Evolutionary conservation across 2,329 filamentous ascomycete genomes (phyloP).

Genomic region (Penicillium rolfsii): DNA sequence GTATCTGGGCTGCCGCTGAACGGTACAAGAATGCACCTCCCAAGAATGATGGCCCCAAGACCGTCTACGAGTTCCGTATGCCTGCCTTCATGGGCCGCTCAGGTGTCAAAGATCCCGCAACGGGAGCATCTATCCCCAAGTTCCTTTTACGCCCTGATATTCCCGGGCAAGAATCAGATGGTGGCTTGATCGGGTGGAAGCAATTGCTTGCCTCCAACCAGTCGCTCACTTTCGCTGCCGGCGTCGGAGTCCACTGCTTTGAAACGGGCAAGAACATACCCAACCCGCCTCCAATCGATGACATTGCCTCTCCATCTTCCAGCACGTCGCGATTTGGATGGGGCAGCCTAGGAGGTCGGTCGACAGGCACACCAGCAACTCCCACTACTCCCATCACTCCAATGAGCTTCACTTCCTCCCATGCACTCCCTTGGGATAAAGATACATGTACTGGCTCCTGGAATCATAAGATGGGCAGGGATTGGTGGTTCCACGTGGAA

Average conservation of each 20-base stretch:
- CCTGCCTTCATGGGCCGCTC: constrained; percentile 48
- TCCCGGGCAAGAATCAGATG: constrained; percentile 47
- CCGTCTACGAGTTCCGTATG: constrained; percentile 47
- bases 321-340: constrained; percentile 41
- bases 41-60: constrained; percentile 37
- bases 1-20: constrained; percentile 32
- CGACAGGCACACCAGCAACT: constrained; percentile 36
- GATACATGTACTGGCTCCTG: constrained; percentile 50
- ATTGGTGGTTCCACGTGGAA: constrained; percentile 52
- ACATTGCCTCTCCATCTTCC: constrained; percentile 38
- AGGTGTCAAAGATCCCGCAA: constrained; percentile 29
- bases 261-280: constrained; percentile 27
- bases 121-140: constrained; percentile 40
- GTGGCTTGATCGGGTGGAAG: constrained; percentile 50
- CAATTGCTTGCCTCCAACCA: constrained; percentile 48
- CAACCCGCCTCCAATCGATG: constrained; percentile 32
- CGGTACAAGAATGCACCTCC: constrained; percentile 26
- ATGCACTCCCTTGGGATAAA: constrained; percentile 43
- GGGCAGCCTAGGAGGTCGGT: constrained; percentile 40
- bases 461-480: constrained; percentile 48
- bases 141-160: constrained; percentile 50
- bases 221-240: constrained; percentile 42
- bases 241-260: constrained; percentile 40
- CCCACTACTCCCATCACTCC: constrained; percentile 39
- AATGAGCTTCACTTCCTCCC: constrained; percentile 33